Conservation (phyloP, 2,329 filamentous ascomycete species). For the Esteya vermicola region DNA sequence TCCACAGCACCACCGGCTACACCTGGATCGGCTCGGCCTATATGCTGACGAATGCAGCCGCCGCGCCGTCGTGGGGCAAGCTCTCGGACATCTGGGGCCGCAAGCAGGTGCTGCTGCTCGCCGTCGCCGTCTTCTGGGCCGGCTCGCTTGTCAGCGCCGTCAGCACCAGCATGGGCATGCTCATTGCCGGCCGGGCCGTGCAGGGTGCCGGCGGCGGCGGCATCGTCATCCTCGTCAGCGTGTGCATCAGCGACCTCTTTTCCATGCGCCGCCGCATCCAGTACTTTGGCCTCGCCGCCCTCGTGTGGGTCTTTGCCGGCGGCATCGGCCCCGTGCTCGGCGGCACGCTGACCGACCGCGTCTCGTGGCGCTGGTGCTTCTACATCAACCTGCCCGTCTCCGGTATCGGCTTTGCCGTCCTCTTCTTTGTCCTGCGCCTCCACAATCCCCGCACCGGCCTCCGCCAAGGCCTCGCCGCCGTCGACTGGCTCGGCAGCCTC, state of each 20-base stretch:
- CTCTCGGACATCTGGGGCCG: slow-evolving; percentile 44
- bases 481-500: slow-evolving; percentile 42
- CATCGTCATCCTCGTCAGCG: slow-evolving; percentile 36
- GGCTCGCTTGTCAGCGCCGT: slow-evolving; percentile 35
- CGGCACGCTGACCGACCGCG: slow-evolving; percentile 45
- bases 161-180: slow-evolving; percentile 27
- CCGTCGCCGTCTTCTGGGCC: slow-evolving; percentile 34
- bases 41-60: slow-evolving; percentile 53
- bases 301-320: slow-evolving; percentile 52
- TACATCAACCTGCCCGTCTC: slow-evolving; percentile 40
- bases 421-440: slow-evolving; percentile 50
- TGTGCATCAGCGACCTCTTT: slow-evolving; percentile 39
- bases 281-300: slow-evolving; percentile 50
- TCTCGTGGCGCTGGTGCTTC: slow-evolving; percentile 54
- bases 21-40: slow-evolving; percentile 68
- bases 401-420: slow-evolving; percentile 29
- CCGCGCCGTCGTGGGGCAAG: slow-evolving; percentile 57
- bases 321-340: slow-evolving; percentile 47
- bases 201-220: slow-evolving; percentile 39
- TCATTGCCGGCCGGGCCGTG: slow-evolving; percentile 32
- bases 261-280: slow-evolving; percentile 27
- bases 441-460: slow-evolving; percentile 54
- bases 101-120: slow-evolving; percentile 34
- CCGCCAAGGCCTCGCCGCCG: slow-evolving; percentile 45
- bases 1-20: slow-evolving; percentile 52